phyloP scores from a whole-genome alignment of 1,284 basidiomycete species.

The Psilocybe mexicana region DNA sequence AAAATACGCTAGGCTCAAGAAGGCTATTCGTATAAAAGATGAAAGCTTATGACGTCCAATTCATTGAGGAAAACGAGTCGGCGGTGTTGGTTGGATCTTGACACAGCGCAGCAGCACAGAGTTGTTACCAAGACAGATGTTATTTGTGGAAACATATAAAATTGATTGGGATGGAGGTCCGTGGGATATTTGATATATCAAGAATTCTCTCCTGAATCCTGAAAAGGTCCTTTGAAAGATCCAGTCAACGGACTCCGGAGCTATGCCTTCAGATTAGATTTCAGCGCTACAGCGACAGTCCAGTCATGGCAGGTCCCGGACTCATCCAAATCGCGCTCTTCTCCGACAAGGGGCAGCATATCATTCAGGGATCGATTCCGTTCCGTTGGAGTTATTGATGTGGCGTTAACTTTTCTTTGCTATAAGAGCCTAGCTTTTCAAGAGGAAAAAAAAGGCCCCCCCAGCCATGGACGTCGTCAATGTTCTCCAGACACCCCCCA shows the following conservation, averaged over 20 bases:
- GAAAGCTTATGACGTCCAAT: slow-evolving; percentile 3
- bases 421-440: slow-evolving; percentile 22
- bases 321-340: slow-evolving; percentile 12
- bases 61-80: slow-evolving; percentile 4
- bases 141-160: slow-evolving; percentile 6
- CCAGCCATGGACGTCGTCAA: slow-evolving; percentile 33
- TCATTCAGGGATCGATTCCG: slow-evolving; percentile 4
- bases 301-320: slow-evolving; percentile 13
- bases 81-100: slow-evolving; percentile 9
- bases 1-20: slow-evolving; percentile 9
- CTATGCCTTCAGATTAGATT: slow-evolving; percentile 21
- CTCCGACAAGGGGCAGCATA: slow-evolving; percentile 18
- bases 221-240: slow-evolving; percentile 26
- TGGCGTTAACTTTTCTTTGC: slow-evolving; percentile 15
- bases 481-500: slow-evolving; percentile 43
- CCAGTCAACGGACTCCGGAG: slow-evolving; percentile 28
- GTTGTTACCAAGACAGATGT: slow-evolving; percentile 6
- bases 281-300: slow-evolving; percentile 4
- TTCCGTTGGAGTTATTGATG: slow-evolving; percentile 12
- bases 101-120: slow-evolving; percentile 13
- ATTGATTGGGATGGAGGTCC: slow-evolving; percentile 16
- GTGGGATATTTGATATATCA: slow-evolving; percentile 10
- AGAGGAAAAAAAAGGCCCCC: not conserved
- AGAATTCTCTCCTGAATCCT: not conserved
- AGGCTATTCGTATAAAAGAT: slow-evolving; percentile 3